Evolutionary conservation across 2,329 filamentous ascomycete genomes (phyloP), one percentile per base, ranked within the genome.

Genomic region (Fusarium aywerte): DNA sequence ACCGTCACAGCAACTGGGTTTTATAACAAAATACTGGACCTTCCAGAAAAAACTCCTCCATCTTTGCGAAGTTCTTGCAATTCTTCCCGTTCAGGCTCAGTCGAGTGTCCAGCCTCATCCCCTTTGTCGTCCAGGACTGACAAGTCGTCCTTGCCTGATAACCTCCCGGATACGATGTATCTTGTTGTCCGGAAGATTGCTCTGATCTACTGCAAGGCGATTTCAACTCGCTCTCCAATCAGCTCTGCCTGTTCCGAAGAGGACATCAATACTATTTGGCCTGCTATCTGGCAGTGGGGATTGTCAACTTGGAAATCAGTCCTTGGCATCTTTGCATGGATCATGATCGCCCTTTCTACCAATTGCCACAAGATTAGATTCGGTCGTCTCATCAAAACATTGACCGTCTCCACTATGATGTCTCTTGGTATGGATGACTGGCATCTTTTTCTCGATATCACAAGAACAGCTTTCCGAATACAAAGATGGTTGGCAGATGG

Each of bases 291-390:
- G 83, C 76, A 79, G 18, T 79, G 83, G 6, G 79, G 81, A 3
- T 74, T 85, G 32, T 73, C 79, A 4, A 77, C 76, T 7, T 85
- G 83, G 83, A 81, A 81, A 58, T 71, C 76, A 4, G 76, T 83
- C 23, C 75, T 84, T 15, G 84, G 84, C 31, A 79, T 87, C 15
- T 83, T 83, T 53, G 74, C 79, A 48, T 86, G 83, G 84, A 73
- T 83, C 23, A 75, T 82, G 63, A 62, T 84, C 44, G 77, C 79
- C 10, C 73, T 84, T 11, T 75, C 79, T 16, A 77, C 81, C 10
- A 75, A 77, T 33, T 79, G 79, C 39, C 76, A 81, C 42, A 69
- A 73, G 5, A 76, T 76, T 13, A 74, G 79, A 3, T 79, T 80
- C 25, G 80, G 79, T 25, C 77, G 81, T 16, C 82, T 83, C 51